Evolutionary conservation across 176 grass and related monocot species (phyloP).

Genomic region (Themeda triandra): DNA sequence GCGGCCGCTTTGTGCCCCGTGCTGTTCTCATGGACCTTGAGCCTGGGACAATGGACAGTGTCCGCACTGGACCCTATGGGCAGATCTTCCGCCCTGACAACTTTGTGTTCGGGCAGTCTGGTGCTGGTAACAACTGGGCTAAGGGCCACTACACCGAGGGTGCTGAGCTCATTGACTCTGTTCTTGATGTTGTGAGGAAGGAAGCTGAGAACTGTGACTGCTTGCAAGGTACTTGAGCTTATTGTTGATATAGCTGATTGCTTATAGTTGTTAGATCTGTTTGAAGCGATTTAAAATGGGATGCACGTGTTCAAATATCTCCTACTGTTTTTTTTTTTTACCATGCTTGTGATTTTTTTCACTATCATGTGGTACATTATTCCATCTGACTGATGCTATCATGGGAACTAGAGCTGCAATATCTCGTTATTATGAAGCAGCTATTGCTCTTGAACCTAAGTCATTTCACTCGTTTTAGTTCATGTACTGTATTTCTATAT

Average conservation of each 20-base stretch:
- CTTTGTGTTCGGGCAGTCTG: slow-evolving; percentile 76
- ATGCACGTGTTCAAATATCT: neutral
- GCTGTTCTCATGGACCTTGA: slow-evolving; percentile 88
- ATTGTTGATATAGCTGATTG: neutral
- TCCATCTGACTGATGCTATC: neutral
- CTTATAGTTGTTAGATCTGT: neutral
- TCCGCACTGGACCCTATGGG: slow-evolving; percentile 64
- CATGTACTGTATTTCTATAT: neutral
- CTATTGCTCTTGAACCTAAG: neutral
- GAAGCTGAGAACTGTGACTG: slow-evolving; percentile 80
- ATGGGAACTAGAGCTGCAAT: neutral
- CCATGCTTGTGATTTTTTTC: neutral
- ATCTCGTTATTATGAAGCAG: neutral
- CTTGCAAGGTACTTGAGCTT: slow-evolving; percentile 57
- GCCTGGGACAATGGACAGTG: slow-evolving; percentile 78
- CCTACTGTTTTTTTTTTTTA: neutral
- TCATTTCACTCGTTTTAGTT: neutral
- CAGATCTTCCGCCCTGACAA: slow-evolving; percentile 73
- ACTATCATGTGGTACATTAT: neutral
- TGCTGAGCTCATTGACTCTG: slow-evolving; percentile 71
- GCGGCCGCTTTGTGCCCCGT: slow-evolving; percentile 58
- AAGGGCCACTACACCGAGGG: slow-evolving; percentile 75
- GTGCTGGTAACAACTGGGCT: slow-evolving; percentile 74
- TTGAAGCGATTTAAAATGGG: neutral
- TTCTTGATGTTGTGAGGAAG: slow-evolving; percentile 81